Evolutionary conservation across 2,329 filamentous ascomycete genomes (phyloP), one percentile per base, ranked within the genome.

Genomic region (Ophiocordyceps sinensis): DNA sequence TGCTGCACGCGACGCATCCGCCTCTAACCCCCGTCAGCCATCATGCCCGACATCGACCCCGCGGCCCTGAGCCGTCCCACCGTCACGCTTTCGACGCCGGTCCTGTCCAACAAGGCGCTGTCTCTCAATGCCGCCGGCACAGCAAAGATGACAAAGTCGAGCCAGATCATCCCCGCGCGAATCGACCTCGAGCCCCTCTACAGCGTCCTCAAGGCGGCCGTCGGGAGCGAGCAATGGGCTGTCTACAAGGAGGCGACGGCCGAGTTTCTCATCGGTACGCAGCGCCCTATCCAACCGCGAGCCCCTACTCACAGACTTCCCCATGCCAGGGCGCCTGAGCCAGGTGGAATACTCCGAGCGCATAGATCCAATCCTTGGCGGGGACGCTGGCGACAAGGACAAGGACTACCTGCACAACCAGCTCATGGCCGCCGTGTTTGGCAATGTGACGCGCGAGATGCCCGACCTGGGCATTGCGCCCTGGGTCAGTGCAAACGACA

Each of bases 401-500:
- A 75, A 67, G 49, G 68, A 73, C 43, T 77, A 79, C 53, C 63
- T 80, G 3, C 79, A 83, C 52, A 82, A 83, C 56, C 76, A 80
- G 58, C 71, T 83, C 40, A 63, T 82, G 46, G 67, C 76, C 43
- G 77, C 75, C 42, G 75, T 82, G 50, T 78, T 78, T 56, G 76
- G 71, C 52, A 83, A 83, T 67, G 73, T 81, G 45, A 81, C 77
- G 30, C 66, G 79, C 43, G 79, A 82, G 55, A 74, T 79, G 66
- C 78, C 79, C 44, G 78, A 82, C 48, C 68, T 69, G 54, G 77
- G 77, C 50, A 70, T 79, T 52, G 79, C 79, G 38, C 75, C 75
- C 45, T 83, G 78, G 78, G 79, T 82, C 55, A 81, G 77, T 56
- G 77, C 78, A 41, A 80, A 82, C 53, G 78, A 82, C 51, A 82